Evolutionary conservation across 495 filamentous ascomycete species (phyloP).

Genomic region (Annulohypoxylon bovei): DNA sequence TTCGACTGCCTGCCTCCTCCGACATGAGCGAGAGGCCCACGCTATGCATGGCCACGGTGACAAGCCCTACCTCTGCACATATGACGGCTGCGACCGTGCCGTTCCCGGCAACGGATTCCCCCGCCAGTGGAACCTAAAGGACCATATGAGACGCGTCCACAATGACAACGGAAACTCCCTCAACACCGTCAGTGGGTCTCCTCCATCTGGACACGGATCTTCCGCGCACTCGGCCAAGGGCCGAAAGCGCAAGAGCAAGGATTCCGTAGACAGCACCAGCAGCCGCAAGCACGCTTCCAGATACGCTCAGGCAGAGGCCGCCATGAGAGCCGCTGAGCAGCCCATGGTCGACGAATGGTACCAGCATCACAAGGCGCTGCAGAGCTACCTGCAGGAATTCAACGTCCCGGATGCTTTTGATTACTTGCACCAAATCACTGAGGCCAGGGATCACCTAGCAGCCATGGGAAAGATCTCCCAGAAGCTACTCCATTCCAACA

Average conservation of each 20-base stretch:
- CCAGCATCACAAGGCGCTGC: constrained; percentile 58
- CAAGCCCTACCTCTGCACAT: constrained; percentile 86
- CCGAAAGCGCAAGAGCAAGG: constrained; percentile 61
- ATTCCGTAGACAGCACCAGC: constrained; percentile 53
- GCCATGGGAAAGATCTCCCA: constrained; percentile 56
- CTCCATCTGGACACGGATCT: constrained; percentile 49
- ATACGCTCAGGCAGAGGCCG: constrained; percentile 44
- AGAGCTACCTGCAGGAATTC: constrained; percentile 53
- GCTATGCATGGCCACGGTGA: constrained; percentile 94
- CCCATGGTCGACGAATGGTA: constrained; percentile 58
- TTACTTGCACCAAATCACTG: constrained; percentile 54
- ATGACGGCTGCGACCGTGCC: constrained; percentile 83
- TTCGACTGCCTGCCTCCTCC: constrained; percentile 92
- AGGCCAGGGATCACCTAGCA: constrained; percentile 55
- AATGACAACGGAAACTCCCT: constrained; percentile 68
- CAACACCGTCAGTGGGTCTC: constrained; percentile 44
- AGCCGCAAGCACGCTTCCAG: constrained; percentile 55
- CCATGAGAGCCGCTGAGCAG: constrained; percentile 44
- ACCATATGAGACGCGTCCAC: constrained; percentile 95
- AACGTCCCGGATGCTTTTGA: constrained; percentile 57
- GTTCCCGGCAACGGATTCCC: constrained; percentile 86
- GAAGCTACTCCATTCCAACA: constrained; percentile 44
- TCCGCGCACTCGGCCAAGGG: constrained; percentile 52
- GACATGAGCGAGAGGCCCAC: constrained; percentile 93
- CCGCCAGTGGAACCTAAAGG: constrained; percentile 89